phyloP scores from a whole-genome alignment of 805 yeast genomes.

The Hanseniaspora meyeri region DNA sequence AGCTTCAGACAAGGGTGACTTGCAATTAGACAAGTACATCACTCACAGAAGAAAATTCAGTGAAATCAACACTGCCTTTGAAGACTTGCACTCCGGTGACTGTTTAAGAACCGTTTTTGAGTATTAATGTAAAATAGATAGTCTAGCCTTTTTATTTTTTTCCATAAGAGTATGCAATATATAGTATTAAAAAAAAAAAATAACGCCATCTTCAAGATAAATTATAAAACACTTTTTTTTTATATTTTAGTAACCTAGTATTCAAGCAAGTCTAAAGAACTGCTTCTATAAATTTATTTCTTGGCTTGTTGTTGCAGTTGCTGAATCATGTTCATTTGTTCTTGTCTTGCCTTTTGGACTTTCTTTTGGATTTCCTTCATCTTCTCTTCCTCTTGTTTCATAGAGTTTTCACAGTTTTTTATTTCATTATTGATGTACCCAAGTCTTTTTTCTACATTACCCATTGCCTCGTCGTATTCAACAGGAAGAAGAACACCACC shows the following conservation, averaged over 20 bases:
- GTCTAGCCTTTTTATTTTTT: too few species aligned
- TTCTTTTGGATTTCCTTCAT: slow-evolving; percentile 44
- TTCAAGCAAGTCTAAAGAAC: background rate
- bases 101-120: slow-evolving; percentile 85
- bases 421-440: slow-evolving; percentile 79
- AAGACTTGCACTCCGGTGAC: slow-evolving; percentile 86
- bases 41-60: slow-evolving; percentile 75
- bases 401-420: slow-evolving; percentile 47
- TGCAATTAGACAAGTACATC: slow-evolving; percentile 88
- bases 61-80: slow-evolving; percentile 78
- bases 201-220: too few species aligned
- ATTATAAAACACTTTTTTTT: too few species aligned
- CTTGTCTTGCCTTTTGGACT: slow-evolving; percentile 45
- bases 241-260: background rate
- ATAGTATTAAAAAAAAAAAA: background rate
- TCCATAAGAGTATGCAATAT: background rate
- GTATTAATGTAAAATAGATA: slow-evolving; percentile 6
- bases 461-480: slow-evolving; percentile 66
- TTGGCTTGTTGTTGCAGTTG: slow-evolving; percentile 7
- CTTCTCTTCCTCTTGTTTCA: slow-evolving; percentile 25
- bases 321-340: slow-evolving; percentile 10
- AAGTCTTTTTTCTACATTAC: slow-evolving; percentile 76
- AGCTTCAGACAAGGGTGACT: slow-evolving; percentile 64
- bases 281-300: background rate
- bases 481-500: slow-evolving; percentile 91